Evolutionary conservation across 192 early-diverging fungal genomes (phyloP).

Genomic region (Rhizoclosmatium globosum): DNA sequence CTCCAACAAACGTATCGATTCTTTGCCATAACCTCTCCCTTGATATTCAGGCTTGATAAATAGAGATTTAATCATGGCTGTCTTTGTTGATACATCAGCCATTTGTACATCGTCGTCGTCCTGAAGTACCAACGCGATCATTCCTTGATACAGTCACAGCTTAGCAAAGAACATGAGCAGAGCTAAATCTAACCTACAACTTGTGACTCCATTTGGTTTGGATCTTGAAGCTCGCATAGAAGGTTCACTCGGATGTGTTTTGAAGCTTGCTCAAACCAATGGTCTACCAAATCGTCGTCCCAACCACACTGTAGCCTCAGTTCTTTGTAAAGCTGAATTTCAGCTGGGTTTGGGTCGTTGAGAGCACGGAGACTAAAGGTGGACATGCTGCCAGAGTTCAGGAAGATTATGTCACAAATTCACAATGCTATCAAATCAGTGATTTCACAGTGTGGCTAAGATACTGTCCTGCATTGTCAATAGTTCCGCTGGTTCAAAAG

Average conservation of each 20-base stretch:
- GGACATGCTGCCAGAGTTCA: too few relatives aligned
- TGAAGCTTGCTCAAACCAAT: not conserved
- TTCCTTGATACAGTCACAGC: not conserved
- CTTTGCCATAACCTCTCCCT: slow-evolving; percentile 4
- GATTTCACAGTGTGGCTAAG: too few relatives aligned
- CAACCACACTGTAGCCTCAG: not conserved
- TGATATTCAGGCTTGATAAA: not conserved
- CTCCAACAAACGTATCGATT: not conserved
- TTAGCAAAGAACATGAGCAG: not conserved
- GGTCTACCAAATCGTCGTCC: not conserved
- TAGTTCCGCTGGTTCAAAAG: too few relatives aligned
- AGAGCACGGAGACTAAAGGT: too few relatives aligned
- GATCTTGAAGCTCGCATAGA: not conserved
- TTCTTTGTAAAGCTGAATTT: not conserved
- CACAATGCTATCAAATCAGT: too few relatives aligned
- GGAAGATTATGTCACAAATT: too few relatives aligned
- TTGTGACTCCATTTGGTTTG: not conserved
- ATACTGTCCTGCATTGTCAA: too few relatives aligned
- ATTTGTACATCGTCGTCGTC: not conserved
- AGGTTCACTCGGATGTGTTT: not conserved
- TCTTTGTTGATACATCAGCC: not conserved
- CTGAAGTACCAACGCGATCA: not conserved
- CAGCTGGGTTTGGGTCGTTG: too few relatives aligned
- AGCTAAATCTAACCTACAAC: not conserved
- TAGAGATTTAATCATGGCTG: not conserved